Evolutionary conservation across 2,329 filamentous ascomycete genomes (phyloP).

Genomic region (Gliomastix tumulicola): DNA sequence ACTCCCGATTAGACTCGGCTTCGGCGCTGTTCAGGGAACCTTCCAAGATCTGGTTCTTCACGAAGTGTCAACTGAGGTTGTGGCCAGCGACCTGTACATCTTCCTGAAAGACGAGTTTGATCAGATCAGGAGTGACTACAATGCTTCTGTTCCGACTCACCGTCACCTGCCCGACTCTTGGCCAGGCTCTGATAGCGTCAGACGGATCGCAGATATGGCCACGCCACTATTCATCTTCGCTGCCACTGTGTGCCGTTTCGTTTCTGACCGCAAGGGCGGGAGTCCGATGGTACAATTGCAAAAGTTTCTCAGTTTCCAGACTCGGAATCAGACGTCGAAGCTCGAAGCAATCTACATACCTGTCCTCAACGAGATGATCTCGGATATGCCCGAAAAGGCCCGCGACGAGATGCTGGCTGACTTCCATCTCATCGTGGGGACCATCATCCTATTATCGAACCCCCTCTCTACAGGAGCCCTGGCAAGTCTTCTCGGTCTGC

Average conservation of each 20-base stretch:
- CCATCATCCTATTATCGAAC: background rate
- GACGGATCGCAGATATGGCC: slow-evolving; percentile 14
- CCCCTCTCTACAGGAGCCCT: background rate
- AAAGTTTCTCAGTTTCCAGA: slow-evolving; percentile 10
- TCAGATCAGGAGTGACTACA: slow-evolving; percentile 15
- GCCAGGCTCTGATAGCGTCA: slow-evolving; percentile 2
- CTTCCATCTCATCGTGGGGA: background rate
- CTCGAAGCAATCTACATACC: slow-evolving; percentile 10
- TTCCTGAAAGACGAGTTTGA: slow-evolving; percentile 20
- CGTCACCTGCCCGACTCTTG: slow-evolving; percentile 5
- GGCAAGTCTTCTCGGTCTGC: background rate
- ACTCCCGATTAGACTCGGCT: slow-evolving; percentile 22
- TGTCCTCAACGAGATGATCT: slow-evolving; percentile 6
- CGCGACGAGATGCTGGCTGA: background rate
- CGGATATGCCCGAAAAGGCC: background rate
- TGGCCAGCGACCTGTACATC: slow-evolving; percentile 23
- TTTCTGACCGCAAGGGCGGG: slow-evolving; percentile 3
- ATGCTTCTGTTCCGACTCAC: slow-evolving; percentile 3
- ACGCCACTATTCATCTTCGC: slow-evolving; percentile 23
- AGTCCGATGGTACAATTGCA: slow-evolving; percentile 10
- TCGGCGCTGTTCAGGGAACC: slow-evolving; percentile 16
- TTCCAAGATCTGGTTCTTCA: slow-evolving; percentile 26
- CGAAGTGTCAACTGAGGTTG: slow-evolving; percentile 14
- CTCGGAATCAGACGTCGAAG: background rate
- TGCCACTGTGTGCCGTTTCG: slow-evolving; percentile 14